A percentile compares a stretch with the other conserved stretches of the same genome.
Evolutionary conservation across 2,329 filamentous ascomycete genomes (phyloP).

Genomic region (Dactylellina parvicollis): DNA sequence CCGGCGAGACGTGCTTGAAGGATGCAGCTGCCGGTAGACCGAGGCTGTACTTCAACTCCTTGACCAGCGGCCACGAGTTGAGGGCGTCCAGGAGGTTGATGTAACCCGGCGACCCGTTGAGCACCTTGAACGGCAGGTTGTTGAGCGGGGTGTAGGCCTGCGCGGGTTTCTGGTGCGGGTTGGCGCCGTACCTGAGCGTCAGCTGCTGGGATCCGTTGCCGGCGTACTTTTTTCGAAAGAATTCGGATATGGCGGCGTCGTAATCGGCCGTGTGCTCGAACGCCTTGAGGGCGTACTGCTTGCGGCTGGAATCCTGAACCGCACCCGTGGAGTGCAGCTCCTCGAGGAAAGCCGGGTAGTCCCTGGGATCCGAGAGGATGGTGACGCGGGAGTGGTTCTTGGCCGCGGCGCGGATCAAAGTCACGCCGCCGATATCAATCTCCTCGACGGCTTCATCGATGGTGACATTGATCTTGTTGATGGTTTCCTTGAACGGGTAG

Average conservation of each 20-base stretch:
- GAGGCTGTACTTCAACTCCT: conserved; percentile 90
- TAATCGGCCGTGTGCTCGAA: conserved; percentile 99
- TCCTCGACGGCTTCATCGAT: conserved; percentile 97
- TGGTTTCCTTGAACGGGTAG: conserved; percentile 98
- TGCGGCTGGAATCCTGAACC: conserved; percentile 83
- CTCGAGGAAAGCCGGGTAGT: conserved; percentile 93
- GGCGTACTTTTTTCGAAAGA: conserved; percentile 97
- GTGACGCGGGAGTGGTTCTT: conserved; percentile 98
- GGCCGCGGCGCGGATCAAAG: conserved; percentile 91
- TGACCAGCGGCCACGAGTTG: conserved; percentile 96
- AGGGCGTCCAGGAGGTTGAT: conserved; percentile 96
- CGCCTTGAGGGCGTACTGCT: conserved; percentile 92
- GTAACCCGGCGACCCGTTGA: conserved; percentile 89
- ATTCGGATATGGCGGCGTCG: conserved; percentile 90
- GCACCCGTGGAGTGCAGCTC: conserved; percentile 78
- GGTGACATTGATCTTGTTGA: conserved; percentile 96
- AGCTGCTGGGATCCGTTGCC: conserved; percentile 83
- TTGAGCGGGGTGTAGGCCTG: conserved; percentile 79
- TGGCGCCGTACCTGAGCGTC: conserved; percentile 90
- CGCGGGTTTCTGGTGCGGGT: conserved; percentile 98
- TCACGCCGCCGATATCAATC: conserved; percentile 98
- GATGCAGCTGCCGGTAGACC: conserved; percentile 90
- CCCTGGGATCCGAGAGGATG: conserved; percentile 90
- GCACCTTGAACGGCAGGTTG: conserved; percentile 90
- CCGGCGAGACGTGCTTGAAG: conserved; percentile 99